Evolutionary conservation across 73 alveolate genomes (phyloP).

Genomic region (Tetrahymena thermophila): DNA sequence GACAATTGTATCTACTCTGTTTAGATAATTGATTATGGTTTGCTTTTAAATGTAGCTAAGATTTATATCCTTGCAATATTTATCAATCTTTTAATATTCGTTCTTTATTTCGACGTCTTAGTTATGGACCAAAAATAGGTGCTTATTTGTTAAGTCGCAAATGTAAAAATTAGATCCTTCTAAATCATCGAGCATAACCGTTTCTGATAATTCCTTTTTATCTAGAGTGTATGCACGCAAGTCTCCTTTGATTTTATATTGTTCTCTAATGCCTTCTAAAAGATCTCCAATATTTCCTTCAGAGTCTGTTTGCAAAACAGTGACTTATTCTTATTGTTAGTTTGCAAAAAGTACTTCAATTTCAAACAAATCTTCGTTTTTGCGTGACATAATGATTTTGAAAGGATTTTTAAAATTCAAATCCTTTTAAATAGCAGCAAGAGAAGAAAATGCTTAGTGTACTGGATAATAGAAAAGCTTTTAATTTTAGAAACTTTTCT

Average conservation of each 20-base stretch:
- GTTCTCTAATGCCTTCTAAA: neutral
- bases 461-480: neutral
- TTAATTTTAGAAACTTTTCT: neutral
- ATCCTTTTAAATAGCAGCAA: neutral
- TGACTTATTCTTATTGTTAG: neutral
- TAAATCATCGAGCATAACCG: neutral
- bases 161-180: neutral
- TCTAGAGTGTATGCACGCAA: neutral
- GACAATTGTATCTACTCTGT: neutral
- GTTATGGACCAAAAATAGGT: neutral
- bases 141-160: neutral
- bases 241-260: neutral
- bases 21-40: neutral
- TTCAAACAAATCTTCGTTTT: neutral
- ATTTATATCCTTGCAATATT: neutral
- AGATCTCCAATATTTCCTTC: neutral
- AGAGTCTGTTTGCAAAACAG: neutral
- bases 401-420: neutral
- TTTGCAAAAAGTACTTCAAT: neutral
- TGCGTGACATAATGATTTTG: neutral
- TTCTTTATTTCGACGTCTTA: neutral
- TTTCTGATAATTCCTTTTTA: neutral
- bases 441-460: neutral
- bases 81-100: neutral
- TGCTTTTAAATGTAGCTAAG: neutral